These are phyloP conservation scores for Sugiyamaella marilandica DNA, from an alignment of 805 yeast species.

Conservation along the genomic window DNA sequence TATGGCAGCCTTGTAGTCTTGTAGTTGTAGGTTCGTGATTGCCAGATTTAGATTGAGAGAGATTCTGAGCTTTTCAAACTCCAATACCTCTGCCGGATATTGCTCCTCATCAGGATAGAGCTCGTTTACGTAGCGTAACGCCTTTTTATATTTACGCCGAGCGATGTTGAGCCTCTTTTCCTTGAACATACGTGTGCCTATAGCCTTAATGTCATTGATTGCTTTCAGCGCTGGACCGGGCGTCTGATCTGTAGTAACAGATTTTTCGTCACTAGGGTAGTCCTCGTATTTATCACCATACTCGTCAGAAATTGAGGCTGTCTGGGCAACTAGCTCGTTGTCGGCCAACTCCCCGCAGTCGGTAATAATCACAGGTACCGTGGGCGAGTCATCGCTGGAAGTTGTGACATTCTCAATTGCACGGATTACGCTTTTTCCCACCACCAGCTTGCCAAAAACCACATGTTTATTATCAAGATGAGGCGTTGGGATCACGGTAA, in stretches of 20 bases:
- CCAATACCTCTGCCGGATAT: slow-evolving; percentile 43
- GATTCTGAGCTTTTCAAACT: slow-evolving; percentile 51
- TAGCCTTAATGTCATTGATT: slow-evolving; percentile 58
- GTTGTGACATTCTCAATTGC: slow-evolving; percentile 69
- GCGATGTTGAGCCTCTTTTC: slow-evolving; percentile 55
- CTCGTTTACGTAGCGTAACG: slow-evolving; percentile 61
- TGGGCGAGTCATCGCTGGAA: slow-evolving; percentile 60
- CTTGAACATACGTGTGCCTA: slow-evolving; percentile 75
- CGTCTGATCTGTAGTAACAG: slow-evolving; percentile 48
- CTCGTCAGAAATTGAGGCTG: slow-evolving; percentile 56
- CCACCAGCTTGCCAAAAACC: slow-evolving; percentile 86
- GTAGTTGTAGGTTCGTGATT: slow-evolving; percentile 62
- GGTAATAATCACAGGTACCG: slow-evolving; percentile 59
- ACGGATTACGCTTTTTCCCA: slow-evolving; percentile 76
- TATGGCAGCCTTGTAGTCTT: slow-evolving; percentile 50
- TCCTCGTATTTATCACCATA: slow-evolving; percentile 84
- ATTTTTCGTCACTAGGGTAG: slow-evolving; percentile 65
- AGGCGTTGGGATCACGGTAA: slow-evolving; percentile 89
- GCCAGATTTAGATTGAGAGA: slow-evolving; percentile 71
- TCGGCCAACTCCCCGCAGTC: slow-evolving; percentile 74
- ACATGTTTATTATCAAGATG: slow-evolving; percentile 95
- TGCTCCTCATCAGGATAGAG: slow-evolving; percentile 50
- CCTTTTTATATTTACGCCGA: slow-evolving; percentile 65
- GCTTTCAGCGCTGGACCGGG: slow-evolving; percentile 68
- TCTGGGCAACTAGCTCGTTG: slow-evolving; percentile 41